Base-by-base conservation (phyloP, 148 eudicot genomes). In the Heliosperma pusillum region DNA sequence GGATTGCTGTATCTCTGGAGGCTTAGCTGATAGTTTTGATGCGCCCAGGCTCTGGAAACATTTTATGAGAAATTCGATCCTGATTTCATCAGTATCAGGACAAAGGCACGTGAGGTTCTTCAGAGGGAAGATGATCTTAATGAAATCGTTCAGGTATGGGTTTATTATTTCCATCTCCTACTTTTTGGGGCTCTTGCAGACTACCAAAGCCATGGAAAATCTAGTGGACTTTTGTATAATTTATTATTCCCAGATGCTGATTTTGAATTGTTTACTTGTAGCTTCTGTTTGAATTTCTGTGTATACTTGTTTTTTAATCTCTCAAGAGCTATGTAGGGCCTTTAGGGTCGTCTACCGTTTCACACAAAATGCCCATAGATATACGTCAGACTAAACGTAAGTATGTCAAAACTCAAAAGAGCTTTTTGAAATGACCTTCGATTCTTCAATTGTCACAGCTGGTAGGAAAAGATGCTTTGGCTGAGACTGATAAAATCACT, bases 381-480 rank as follows among this genome's bases (percentile, higher is more conserved):
- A 61, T 69, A 76, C 25, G 67, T 19, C 13, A 66, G 55, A 60
- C 42, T 47, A 42, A 56, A 21, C 12, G 10, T 36, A 22, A 21
- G 21, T 52, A 57, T 25, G n/a, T 57, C 75, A 25, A 10, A 30
- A 52, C 15, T 57, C 75, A 25, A 10, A 30, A 52, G 42, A 70
- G 52, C 74, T 47, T 10, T 74, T 65, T 71, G 0, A n/a, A 27
- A 20, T 17, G 58, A 75, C 22, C 29, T 53, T 71, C 63, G 26
- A 19, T 64, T 69, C 42, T 65, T 66, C 63, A 40, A 76, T 70
- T 52, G 29, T 66, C 87, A 77, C 89, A 95, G 98, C 92, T 95
- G 57, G 98, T 95, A 4, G 97, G 98, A 12, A 95, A 95, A 82
- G 98, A 95, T 90, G 97, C 98, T 62, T 81, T 95, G 84, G 98